phyloP scores from a whole-genome alignment of 2,329 filamentous ascomycete genomes.

The Penicillium frequentans region DNA sequence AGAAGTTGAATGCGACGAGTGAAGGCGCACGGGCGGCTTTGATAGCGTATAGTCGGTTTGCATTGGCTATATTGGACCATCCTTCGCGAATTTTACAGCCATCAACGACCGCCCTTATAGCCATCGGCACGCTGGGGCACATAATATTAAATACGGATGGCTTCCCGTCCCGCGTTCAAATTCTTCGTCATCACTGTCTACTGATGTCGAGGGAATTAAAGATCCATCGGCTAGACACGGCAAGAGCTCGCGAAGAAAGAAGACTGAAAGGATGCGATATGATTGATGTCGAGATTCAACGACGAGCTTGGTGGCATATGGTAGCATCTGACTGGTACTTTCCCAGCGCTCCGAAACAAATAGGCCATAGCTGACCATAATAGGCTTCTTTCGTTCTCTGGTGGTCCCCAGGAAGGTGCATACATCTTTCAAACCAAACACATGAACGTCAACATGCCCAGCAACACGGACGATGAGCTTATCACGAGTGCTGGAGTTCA shows the following conservation, averaged over 20 bases:
- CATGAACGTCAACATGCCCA: constrained; percentile 22
- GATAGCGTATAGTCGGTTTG: constrained; percentile 10
- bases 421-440: constrained; percentile 24
- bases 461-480: constrained; percentile 21
- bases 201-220: constrained; percentile 16
- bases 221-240: constrained; percentile 18
- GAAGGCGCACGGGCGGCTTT: constrained; percentile 13
- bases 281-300: constrained; percentile 24
- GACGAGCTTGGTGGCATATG: constrained; percentile 27
- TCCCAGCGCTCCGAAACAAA: too few relatives aligned
- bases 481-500: constrained; percentile 12
- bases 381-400: constrained; percentile 22
- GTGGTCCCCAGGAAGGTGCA: constrained; percentile 18
- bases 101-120: constrained; percentile 18
- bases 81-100: constrained; percentile 7
- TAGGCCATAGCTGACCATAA: background rate
- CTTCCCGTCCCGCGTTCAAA: constrained; percentile 13
- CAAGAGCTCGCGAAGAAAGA: constrained; percentile 10
- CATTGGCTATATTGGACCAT: constrained; percentile 16
- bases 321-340: constrained; percentile 25
- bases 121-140: constrained; percentile 12
- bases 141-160: constrained; percentile 18
- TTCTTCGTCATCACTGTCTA: constrained; percentile 16
- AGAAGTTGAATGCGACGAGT: constrained; percentile 13
- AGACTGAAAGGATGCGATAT: constrained; percentile 15